Evolutionary conservation across 2,329 filamentous ascomycete genomes (phyloP), one percentile per base, ranked within the genome.

Genomic region (Fusarium agapanthi): DNA sequence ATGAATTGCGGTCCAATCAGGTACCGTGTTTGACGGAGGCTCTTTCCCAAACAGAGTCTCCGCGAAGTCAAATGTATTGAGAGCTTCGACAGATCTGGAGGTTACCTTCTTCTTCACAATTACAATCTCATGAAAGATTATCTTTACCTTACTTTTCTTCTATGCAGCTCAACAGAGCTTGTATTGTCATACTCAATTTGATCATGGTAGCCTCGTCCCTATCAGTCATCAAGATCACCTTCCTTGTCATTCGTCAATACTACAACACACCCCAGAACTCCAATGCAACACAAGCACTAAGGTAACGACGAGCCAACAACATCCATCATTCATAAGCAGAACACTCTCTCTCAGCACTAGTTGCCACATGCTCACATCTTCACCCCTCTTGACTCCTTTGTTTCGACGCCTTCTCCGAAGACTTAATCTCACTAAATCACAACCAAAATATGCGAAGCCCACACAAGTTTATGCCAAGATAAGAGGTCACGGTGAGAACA

Each of bases 401-500:
- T 47, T n/a, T 16, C n/a, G 12, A 60, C 51, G 50, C 16, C 48
- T 51, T 24, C 24, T 41, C 38, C n/a, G 15, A 44, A 51, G 35
- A 18, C 58, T 34, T 41, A 24, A 45, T 55, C 53, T 50, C 45
- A 30, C 47, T 56, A 41, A 28, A 70, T 35, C 34, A 44, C 24
- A 13, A 30, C 45, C 43, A 69, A 67, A 73, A 63, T 62, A 53
- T 59, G 61, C 61, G 54, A 64, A 65, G 22, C 55, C 37, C 44
- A 62, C 51, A 48, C 47, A 68, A 63, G 61, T 63, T 53, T 55
- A 45, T 63, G 59, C 69, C 54, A 64, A 64, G 38, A 40, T 50
- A 32, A 53, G 44, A 71, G 48, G 65, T 63, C 64, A 65, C 53
- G 67, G 68, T 65, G 64, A 48, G 41, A 55, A 69, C 51, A 47